Conservation (phyloP, 2,329 filamentous ascomycete genomes). For the Sclerotinia nivalis region DNA sequence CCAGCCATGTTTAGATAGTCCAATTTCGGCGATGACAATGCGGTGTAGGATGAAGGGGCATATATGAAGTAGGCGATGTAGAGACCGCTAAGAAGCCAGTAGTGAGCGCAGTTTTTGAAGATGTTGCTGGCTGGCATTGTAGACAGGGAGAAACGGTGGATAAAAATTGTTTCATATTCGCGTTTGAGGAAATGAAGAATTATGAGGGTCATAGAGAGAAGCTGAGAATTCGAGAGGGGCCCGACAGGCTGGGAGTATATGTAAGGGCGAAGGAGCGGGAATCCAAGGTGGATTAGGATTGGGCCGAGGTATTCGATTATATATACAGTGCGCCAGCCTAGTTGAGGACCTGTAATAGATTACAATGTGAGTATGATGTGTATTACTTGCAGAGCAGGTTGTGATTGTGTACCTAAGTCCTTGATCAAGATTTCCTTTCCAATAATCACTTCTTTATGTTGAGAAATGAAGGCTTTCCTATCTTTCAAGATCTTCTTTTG, state of each 20-base stretch:
- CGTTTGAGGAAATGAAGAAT: conserved; percentile 89
- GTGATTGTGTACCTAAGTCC: conserved; percentile 70
- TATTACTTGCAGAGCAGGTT: background rate
- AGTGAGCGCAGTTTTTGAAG: conserved; percentile 92
- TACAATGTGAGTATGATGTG: background rate
- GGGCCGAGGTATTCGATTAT: conserved; percentile 93
- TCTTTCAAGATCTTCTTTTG: conserved; percentile 65
- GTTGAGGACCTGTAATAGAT: conserved; percentile 68
- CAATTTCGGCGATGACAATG: conserved; percentile 45
- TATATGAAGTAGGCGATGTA: conserved; percentile 86
- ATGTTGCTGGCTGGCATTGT: conserved; percentile 93
- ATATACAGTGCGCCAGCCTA: conserved; percentile 92
- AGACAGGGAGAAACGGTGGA: conserved; percentile 91
- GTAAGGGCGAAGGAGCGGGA: conserved; percentile 69
- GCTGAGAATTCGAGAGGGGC: conserved; percentile 66
- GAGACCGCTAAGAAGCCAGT: conserved; percentile 83
- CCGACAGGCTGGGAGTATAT: conserved; percentile 59
- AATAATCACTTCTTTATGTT: conserved; percentile 51
- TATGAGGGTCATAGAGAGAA: conserved; percentile 72
- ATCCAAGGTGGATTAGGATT: conserved; percentile 78
- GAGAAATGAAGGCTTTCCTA: conserved; percentile 54
- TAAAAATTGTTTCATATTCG: conserved; percentile 88
- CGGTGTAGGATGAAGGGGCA: conserved; percentile 68
- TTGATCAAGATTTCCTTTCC: conserved; percentile 75
- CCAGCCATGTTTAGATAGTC: conserved; percentile 62